Conservation (phyloP, 805 yeast genomes). For the Saturnispora zaruensis region DNA sequence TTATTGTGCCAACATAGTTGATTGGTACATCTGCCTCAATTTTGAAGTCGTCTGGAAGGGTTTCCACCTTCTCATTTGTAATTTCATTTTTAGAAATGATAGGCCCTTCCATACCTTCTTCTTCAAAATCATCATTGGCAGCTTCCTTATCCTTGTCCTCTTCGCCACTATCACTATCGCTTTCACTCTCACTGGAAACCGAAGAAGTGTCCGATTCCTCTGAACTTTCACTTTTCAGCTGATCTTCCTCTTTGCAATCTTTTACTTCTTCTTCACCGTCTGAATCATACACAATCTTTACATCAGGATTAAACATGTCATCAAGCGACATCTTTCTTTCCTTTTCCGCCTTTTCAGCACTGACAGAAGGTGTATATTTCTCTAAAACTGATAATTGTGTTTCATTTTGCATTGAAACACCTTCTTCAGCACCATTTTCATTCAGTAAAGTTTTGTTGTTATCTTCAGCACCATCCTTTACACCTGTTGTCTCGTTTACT, state of each 20-base stretch:
- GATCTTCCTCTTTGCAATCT: conserved; percentile 8
- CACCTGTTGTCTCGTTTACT: neutral
- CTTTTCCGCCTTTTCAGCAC: neutral
- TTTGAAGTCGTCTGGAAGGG: conserved; percentile 56
- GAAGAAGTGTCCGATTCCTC: conserved; percentile 15
- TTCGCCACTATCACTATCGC: conserved; percentile 17
- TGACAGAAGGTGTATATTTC: neutral
- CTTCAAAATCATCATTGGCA: conserved; percentile 26
- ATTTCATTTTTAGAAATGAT: conserved; percentile 74
- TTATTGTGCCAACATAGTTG: conserved; percentile 62
- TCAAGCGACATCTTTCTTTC: neutral
- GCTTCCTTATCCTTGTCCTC: conserved; percentile 19
- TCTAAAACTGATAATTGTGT: neutral
- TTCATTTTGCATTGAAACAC: neutral
- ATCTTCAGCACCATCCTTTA: neutral
- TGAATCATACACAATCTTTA: conserved; percentile 17
- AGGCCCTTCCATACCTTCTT: conserved; percentile 42
- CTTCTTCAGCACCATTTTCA: neutral
- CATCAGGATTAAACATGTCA: conserved; percentile 18
- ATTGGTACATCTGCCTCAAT: conserved; percentile 56
- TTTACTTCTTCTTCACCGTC: conserved; percentile 15
- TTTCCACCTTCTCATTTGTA: conserved; percentile 56
- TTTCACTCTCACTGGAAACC: conserved; percentile 19
- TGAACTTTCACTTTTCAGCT: conserved; percentile 8
- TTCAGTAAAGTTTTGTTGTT: too few species aligned